Percentiles rank a stretch among this genome's conserved stretches.
These are phyloP conservation scores for Blastobotrys proliferans DNA, from an alignment of 1,139 yeast genomes.

Conservation along the genomic window DNA sequence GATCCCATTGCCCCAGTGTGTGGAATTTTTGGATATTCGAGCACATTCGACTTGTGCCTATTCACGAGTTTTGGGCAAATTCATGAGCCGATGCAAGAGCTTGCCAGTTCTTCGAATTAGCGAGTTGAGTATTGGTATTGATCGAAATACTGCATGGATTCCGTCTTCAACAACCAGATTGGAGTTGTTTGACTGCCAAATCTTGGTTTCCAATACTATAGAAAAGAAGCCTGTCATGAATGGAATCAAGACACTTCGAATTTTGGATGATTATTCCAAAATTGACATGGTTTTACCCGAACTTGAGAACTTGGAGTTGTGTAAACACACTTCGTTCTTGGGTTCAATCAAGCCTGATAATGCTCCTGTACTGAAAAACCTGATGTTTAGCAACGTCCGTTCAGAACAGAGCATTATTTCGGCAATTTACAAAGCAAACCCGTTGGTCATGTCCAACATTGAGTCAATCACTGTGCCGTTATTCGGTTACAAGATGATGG, in stretches of 20 bases:
- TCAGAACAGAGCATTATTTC: not conserved
- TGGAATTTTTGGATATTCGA: conserved; percentile 5
- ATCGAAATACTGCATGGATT: conserved; percentile 6
- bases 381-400: conserved; percentile 4
- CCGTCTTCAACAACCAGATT: conserved; percentile 6
- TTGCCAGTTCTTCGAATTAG: conserved; percentile 7
- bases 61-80: conserved; percentile 8
- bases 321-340: conserved; percentile 6
- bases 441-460: not conserved
- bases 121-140: conserved; percentile 9
- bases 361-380: conserved; percentile 3
- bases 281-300: conserved; percentile 10
- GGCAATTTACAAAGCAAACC: conserved; percentile 1
- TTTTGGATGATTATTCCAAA: conserved; percentile 11
- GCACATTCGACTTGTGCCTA: conserved; percentile 11
- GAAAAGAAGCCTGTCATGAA: conserved; percentile 3
- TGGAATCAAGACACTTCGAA: conserved; percentile 6
- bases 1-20: conserved; percentile 6
- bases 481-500: no score
- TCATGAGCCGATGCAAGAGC: conserved; percentile 6
- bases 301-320: conserved; percentile 2
- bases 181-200: conserved; percentile 11
- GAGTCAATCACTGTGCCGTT: not conserved
- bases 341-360: conserved; percentile 1
- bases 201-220: conserved; percentile 7